Percentiles rank a stretch among this genome's conserved stretches.
phyloP scores from a whole-genome alignment of 2,329 filamentous ascomycete species.

The Lanzia echinophila region DNA sequence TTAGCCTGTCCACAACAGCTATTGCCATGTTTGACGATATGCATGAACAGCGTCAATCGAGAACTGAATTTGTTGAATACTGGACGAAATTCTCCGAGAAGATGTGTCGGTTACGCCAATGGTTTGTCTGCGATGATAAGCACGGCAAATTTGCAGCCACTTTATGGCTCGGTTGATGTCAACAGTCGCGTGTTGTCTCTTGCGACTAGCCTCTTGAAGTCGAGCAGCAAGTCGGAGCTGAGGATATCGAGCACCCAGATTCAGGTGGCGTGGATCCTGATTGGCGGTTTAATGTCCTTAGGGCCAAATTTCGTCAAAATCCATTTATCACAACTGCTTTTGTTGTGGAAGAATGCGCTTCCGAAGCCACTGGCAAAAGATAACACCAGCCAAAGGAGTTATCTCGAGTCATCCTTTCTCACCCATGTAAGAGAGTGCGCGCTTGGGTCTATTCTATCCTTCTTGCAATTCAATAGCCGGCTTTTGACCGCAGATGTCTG shows the following conservation, averaged over 20 bases:
- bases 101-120: constrained; percentile 87
- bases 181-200: constrained; percentile 87
- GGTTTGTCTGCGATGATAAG: constrained; percentile 86
- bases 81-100: constrained; percentile 69
- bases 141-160: constrained; percentile 76
- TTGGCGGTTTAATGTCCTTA: constrained; percentile 92
- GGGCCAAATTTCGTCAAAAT: constrained; percentile 99
- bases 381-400: constrained; percentile 74
- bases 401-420: constrained; percentile 85
- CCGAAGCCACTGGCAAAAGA: constrained; percentile 93
- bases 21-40: constrained; percentile 84
- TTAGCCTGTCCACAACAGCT: constrained; percentile 89
- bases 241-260: constrained; percentile 90
- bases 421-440: constrained; percentile 94
- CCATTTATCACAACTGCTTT: constrained; percentile 83
- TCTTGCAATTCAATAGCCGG: constrained; percentile 87
- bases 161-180: constrained; percentile 93
- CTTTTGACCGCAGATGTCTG: constrained; percentile 90
- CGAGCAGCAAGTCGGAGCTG: constrained; percentile 83
- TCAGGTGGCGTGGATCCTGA: constrained; percentile 95
- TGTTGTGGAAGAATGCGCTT: constrained; percentile 95
- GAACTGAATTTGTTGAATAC: constrained; percentile 74
- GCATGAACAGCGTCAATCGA: constrained; percentile 88
- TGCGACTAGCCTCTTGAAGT: constrained; percentile 87
- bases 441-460: constrained; percentile 82